Evolutionary conservation across 2,329 filamentous ascomycete genomes (phyloP).

Genomic region (Plenodomus tracheiphilus): DNA sequence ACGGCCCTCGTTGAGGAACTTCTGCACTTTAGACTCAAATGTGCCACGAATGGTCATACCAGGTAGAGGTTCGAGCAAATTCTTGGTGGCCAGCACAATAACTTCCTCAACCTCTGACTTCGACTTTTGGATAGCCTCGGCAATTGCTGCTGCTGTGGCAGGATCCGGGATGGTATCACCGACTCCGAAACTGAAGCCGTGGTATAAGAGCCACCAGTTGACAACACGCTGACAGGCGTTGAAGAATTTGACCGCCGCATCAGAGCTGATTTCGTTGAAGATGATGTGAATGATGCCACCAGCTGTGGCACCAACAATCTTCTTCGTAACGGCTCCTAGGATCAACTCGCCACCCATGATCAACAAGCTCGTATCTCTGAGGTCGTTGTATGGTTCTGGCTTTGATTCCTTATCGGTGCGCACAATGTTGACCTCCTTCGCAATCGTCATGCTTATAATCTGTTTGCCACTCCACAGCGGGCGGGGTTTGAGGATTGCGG

Average conservation of each 20-base stretch:
- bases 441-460: conserved; percentile 90
- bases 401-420: conserved; percentile 64
- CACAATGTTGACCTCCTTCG: conserved; percentile 75
- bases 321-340: conserved; percentile 90
- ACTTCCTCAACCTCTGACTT: conserved; percentile 80
- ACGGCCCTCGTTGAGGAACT: conserved; percentile 91
- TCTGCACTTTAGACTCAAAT: conserved; percentile 96
- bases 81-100: conserved; percentile 77
- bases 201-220: conserved; percentile 95
- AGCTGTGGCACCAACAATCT: conserved; percentile 84
- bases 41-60: conserved; percentile 99
- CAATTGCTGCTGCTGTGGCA: conserved; percentile 80
- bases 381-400: conserved; percentile 60
- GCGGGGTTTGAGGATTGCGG: conserved; percentile 89
- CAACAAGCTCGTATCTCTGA: conserved; percentile 74
- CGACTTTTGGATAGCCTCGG: conserved; percentile 76
- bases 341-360: conserved; percentile 87
- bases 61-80: conserved; percentile 86
- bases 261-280: conserved; percentile 89
- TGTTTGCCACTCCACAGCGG: conserved; percentile 99
- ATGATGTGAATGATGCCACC: conserved; percentile 94
- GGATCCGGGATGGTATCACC: conserved; percentile 96
- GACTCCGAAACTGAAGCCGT: conserved; percentile 97
- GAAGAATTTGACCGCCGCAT: conserved; percentile 90
- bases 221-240: conserved; percentile 94